Conservation (phyloP, 371 early-diverging fungal species). For the Thermomucor indicae-seudaticae region DNA sequence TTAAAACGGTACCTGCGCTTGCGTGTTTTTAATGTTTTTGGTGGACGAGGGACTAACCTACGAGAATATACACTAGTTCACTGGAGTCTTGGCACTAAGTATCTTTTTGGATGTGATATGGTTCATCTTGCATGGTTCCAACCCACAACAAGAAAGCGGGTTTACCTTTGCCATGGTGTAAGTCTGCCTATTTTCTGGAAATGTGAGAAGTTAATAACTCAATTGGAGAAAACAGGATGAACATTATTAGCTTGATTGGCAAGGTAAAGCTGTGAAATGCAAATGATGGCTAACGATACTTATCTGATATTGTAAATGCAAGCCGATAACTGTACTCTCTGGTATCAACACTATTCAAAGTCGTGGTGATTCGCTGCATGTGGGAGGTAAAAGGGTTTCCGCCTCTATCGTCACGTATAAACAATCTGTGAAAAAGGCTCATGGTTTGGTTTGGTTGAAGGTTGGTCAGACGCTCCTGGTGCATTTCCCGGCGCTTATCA, state of each 20-base stretch:
- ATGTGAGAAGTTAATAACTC: background rate
- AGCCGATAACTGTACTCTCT: constrained; percentile 44
- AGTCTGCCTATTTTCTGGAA: constrained; percentile 6
- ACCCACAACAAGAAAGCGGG: constrained; percentile 31
- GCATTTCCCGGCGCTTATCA: constrained; percentile 47
- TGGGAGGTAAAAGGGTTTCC: constrained; percentile 20
- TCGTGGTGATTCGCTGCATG: constrained; percentile 39
- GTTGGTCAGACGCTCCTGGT: constrained; percentile 46
- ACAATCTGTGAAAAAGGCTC: background rate
- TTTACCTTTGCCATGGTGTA: constrained; percentile 42
- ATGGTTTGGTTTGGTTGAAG: constrained; percentile 10
- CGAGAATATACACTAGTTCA: constrained; percentile 23
- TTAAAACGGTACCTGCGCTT: constrained; percentile 48
- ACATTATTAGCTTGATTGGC: constrained; percentile 36
- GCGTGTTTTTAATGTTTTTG: no score
- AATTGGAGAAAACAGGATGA: constrained; percentile 23
- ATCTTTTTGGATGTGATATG: constrained; percentile 42
- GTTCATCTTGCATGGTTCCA: constrained; percentile 39
- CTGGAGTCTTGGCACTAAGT: constrained; percentile 34
- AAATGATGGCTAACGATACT: background rate
- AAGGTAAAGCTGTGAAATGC: constrained; percentile 24
- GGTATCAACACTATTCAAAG: constrained; percentile 34
- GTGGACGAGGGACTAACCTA: no score
- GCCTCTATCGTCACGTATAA: background rate
- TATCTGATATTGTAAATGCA: background rate